A percentile compares a stretch with the other conserved stretches of the same genome.
These are phyloP conservation scores for Coccomyxa subellipsoidea DNA, from an alignment of 163 green algal genomes.

Conservation along the genomic window DNA sequence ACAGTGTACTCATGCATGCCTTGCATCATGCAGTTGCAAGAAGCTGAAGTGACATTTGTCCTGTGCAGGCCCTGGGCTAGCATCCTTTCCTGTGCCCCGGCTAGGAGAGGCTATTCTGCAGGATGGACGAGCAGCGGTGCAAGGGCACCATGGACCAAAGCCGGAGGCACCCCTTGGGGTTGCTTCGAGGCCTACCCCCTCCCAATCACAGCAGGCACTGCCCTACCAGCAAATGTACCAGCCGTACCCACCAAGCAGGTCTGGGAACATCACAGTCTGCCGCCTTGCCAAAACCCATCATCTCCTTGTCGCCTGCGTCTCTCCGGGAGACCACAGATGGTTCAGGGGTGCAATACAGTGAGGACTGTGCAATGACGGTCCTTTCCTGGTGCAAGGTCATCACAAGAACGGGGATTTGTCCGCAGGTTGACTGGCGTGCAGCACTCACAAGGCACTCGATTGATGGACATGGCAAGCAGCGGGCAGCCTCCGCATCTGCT, in stretches of 20 bases:
- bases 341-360: too few relatives aligned
- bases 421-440: neutral
- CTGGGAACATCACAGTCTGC: too few relatives aligned
- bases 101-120: neutral
- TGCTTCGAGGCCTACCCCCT: neutral
- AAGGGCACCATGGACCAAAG: neutral
- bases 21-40: neutral
- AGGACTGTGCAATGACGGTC: too few relatives aligned
- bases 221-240: neutral
- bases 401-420: too few relatives aligned
- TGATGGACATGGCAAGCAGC: neutral
- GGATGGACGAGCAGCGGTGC: neutral
- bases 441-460: neutral
- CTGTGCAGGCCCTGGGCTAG: neutral
- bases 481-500: neutral
- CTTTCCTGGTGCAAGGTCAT: neutral
- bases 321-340: too few relatives aligned
- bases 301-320: too few relatives aligned
- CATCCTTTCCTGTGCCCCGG: neutral
- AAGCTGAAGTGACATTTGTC: neutral
- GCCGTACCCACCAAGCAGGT: neutral
- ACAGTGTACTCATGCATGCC: neutral
- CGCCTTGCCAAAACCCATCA: too few relatives aligned
- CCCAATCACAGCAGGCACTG: neutral
- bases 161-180: neutral